phyloP scores from a whole-genome alignment of 1,284 basidiomycete genomes.

The Malassezia pachydermatis region DNA sequence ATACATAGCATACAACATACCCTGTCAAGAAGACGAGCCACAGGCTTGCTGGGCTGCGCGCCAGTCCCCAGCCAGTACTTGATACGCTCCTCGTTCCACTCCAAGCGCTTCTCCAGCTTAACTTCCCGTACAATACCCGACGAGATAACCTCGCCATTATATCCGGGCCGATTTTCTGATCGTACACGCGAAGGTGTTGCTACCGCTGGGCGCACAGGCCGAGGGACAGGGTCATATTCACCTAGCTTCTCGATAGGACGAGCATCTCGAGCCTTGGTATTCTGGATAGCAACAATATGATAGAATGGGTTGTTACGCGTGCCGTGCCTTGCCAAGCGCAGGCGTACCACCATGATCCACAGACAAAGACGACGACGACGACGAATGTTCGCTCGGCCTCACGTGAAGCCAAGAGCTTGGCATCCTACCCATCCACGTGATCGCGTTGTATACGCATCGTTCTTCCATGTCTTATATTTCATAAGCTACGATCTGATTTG shows the following conservation, averaged over 20 bases:
- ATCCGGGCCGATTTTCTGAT: constrained; percentile 17
- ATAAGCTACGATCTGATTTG: too few species aligned
- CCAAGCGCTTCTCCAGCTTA: constrained; percentile 60
- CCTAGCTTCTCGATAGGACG: constrained; percentile 81
- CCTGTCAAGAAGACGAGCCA: constrained; percentile 66
- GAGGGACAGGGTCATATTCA: constrained; percentile 65
- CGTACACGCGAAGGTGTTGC: background rate
- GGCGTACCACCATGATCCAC: constrained; percentile 64
- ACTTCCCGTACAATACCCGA: constrained; percentile 19
- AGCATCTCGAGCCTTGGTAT: constrained; percentile 67
- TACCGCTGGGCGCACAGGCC: constrained; percentile 1
- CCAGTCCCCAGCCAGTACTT: constrained; percentile 77
- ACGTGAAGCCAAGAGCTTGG: too few species aligned
- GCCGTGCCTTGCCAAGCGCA: constrained; percentile 78
- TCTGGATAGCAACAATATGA: constrained; percentile 76
- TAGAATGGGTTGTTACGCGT: constrained; percentile 67
- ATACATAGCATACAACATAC: constrained; percentile 54
- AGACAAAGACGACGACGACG: background rate
- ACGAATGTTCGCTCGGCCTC: too few species aligned
- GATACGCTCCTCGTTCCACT: constrained; percentile 83
- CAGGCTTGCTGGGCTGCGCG: constrained; percentile 69
- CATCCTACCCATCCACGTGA: too few species aligned
- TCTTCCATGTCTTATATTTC: constrained; percentile 30
- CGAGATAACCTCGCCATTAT: constrained; percentile 28
- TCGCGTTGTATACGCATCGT: background rate